phyloP scores from a whole-genome alignment of 2,329 filamentous ascomycete genomes.

The Fusarium sp. region DNA sequence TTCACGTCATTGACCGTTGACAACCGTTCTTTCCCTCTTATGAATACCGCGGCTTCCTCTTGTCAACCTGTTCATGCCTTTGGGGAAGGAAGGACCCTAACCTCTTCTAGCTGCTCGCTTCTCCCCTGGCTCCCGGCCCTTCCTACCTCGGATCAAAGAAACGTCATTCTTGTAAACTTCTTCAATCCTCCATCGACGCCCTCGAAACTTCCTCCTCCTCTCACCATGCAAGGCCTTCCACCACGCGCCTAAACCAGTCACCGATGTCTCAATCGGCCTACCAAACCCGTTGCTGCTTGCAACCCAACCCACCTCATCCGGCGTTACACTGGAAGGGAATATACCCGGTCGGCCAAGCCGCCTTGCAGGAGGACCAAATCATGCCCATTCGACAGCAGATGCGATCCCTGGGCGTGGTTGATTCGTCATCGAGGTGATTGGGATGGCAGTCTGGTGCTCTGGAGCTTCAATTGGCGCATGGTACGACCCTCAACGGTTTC shows the following conservation, averaged over 20 bases:
- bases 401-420: not conserved
- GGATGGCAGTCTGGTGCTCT: conserved; percentile 4
- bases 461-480: not conserved
- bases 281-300: conserved; percentile 12
- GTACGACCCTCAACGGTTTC: conserved; percentile 12
- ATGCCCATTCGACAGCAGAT: conserved; percentile 5
- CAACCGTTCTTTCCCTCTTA: conserved; percentile 14
- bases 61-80: not conserved
- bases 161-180: not conserved
- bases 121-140: not conserved
- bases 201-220: not conserved
- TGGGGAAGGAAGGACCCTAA: not conserved
- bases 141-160: conserved; percentile 1
- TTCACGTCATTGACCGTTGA: conserved; percentile 8
- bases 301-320: conserved; percentile 9
- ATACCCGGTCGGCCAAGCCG: conserved; percentile 16
- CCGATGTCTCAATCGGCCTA: conserved; percentile 1
- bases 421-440: conserved; percentile 7
- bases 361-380: not conserved
- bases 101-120: not conserved
- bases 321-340: not conserved
- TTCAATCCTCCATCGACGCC: not conserved
- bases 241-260: not conserved
- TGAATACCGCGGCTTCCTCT: not conserved
- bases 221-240: conserved; percentile 13